Evolutionary conservation across 2,329 filamentous ascomycete species (phyloP).

Genomic region (Neopestalotiopsis sp.): DNA sequence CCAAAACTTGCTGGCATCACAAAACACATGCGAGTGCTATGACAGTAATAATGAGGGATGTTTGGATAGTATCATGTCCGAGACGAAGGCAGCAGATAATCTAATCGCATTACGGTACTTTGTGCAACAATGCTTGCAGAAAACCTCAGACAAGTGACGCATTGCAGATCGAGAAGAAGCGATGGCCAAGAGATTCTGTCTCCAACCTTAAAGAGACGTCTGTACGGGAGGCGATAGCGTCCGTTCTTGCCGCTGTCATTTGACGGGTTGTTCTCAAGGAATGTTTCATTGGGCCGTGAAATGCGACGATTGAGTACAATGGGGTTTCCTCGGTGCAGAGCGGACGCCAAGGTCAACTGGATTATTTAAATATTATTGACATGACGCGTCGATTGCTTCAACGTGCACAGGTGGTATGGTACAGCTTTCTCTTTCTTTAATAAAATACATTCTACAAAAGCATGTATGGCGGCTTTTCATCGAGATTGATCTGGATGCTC

Average conservation of each 20-base stretch:
- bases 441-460: too few relatives aligned
- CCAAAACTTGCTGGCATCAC: too few relatives aligned
- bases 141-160: constrained; percentile 3
- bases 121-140: background rate
- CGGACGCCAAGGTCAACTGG: background rate
- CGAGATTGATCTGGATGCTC: background rate
- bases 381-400: too few relatives aligned
- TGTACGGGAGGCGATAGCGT: background rate
- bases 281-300: background rate
- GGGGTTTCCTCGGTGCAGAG: background rate
- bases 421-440: too few relatives aligned
- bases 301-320: background rate
- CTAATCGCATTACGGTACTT: background rate
- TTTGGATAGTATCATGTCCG: too few relatives aligned
- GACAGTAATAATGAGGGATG: too few relatives aligned
- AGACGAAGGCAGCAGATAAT: too few relatives aligned
- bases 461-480: background rate
- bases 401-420: too few relatives aligned
- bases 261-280: background rate
- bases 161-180: background rate
- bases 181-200: background rate
- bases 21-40: too few relatives aligned
- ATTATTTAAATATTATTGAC: too few relatives aligned
- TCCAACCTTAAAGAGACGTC: background rate
- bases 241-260: background rate